Evolutionary conservation across 192 early-diverging fungal species (phyloP), one percentile per base, ranked within the genome.

Genomic region (Coemansia sp.): DNA sequence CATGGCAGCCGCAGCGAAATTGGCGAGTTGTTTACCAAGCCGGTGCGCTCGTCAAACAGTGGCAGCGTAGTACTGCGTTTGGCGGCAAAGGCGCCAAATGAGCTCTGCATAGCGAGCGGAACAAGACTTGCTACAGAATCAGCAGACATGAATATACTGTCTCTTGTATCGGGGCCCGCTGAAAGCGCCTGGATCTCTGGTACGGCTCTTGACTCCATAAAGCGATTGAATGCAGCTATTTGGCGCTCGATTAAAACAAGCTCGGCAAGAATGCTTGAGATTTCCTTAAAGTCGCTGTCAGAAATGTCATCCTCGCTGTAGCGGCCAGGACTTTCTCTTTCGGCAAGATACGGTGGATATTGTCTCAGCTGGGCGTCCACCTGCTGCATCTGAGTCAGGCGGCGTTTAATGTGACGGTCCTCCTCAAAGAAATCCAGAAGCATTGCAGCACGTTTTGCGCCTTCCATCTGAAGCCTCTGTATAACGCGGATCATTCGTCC

Each of bases 401-500:
- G 76, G 46, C 80, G 82, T 55, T 66, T 70, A 48, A 78, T 70
- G 45, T 90, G 87, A 13, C 89, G 82, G 64, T 87, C 88, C 46
- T 98, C 93, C 43, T 86, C 79, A 71, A 97, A 96, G 18, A 85
- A 80, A 63, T 95, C 90, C 22, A 99, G 56, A 21, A 96, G 86
- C 64, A 88, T 87, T 19, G 71, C 68, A 37, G 89, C 91, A 41
- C 95, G 92, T 40, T 85, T 85, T 63, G 97, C 94, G 9, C 88
- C 90, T 68, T 98, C 95, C 68, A 93, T 88, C 77, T 99, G 94
- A 46, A 99, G 69, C 21, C 90, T 72, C 75, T 93, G 91, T 47
- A 98, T 93, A 8, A 98, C 87, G 36, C 92, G 86, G 26, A 97
- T 70, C 88, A 97, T 93, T 40, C 88, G 88, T 10, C 97, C 95